Conservation (phyloP, 441 rosid species). For the Aquilaria agallochum region DNA sequence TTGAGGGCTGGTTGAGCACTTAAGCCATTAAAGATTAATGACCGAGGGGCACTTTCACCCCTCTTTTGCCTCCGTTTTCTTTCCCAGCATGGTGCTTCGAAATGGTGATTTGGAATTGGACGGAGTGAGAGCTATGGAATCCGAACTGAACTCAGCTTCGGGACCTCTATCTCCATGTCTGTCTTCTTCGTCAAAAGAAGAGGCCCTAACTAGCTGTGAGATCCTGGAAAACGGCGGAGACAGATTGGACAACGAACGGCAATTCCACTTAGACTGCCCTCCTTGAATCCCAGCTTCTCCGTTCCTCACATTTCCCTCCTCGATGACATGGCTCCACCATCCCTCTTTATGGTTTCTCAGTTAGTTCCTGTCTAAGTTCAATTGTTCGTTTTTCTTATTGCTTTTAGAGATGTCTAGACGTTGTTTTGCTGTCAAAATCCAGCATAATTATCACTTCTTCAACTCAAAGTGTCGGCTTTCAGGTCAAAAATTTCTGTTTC, state of each 20-base stretch:
- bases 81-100: too few species aligned
- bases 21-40: too few species aligned
- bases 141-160: not conserved
- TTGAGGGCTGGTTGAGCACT: too few species aligned
- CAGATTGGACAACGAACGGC: conserved; percentile 22
- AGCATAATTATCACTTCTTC: conserved; percentile 70
- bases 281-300: conserved; percentile 24
- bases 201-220: not conserved
- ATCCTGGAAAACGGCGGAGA: conserved; percentile 22
- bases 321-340: conserved; percentile 9
- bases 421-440: conserved; percentile 47
- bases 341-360: too few species aligned
- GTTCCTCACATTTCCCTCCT: conserved; percentile 64
- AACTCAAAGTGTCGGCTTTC: conserved; percentile 75
- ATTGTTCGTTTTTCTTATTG: not conserved
- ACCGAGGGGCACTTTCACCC: too few species aligned
- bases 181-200: not conserved
- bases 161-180: not conserved
- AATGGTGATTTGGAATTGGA: too few species aligned
- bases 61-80: too few species aligned
- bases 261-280: conserved; percentile 82
- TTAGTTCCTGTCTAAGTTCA: not conserved
- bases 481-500: conserved; percentile 35
- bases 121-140: not conserved
- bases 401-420: conserved; percentile 26